Evolutionary conservation across 331 rosid species (phyloP).

Genomic region (Arachis monticola): DNA sequence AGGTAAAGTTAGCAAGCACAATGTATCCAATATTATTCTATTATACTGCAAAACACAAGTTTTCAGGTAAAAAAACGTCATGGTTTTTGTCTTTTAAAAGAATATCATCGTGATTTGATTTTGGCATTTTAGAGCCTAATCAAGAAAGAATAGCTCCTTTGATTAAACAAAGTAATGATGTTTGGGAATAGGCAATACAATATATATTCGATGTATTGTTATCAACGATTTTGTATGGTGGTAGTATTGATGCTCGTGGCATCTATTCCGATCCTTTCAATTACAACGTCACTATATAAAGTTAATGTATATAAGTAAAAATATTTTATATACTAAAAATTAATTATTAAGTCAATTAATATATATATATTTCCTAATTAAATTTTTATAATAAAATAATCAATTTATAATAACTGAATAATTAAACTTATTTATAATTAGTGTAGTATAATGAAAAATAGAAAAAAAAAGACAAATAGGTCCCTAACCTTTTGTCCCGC

Average conservation of each 20-base stretch:
- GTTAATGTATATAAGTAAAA: neutral
- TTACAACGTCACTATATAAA: neutral
- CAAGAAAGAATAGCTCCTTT: slow-evolving; percentile 1
- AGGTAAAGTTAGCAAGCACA: neutral
- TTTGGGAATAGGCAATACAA: neutral
- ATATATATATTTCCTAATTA: too few species aligned
- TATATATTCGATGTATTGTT: neutral
- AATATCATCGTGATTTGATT: neutral
- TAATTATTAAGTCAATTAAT: neutral
- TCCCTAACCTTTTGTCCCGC: too few species aligned
- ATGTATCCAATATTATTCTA: neutral
- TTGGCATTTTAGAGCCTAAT: neutral
- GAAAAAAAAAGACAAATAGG: too few species aligned
- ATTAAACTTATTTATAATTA: too few species aligned
- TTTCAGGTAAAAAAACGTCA: neutral
- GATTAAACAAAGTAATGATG: neutral
- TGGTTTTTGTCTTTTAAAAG: neutral
- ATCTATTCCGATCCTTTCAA: neutral
- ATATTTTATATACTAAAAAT: neutral
- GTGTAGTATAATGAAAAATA: too few species aligned
- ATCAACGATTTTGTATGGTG: neutral
- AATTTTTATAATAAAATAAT: too few species aligned
- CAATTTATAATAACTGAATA: too few species aligned
- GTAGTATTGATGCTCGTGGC: neutral
- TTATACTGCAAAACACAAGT: neutral